Conservation (phyloP, 768 basidiomycete species). For the Imleria badia region DNA sequence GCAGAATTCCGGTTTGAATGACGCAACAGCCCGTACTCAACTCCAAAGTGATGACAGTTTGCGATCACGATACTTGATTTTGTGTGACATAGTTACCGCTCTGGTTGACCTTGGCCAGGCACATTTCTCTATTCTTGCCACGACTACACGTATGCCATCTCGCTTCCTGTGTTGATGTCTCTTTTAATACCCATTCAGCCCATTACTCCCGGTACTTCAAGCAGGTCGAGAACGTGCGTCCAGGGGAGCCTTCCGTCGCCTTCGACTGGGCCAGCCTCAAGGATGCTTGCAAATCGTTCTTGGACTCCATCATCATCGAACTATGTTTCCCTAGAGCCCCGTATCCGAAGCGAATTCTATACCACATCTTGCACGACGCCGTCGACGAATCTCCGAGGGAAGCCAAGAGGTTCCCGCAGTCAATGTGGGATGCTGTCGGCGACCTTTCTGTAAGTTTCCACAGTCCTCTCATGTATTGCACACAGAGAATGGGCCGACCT, state of each 20-base stretch:
- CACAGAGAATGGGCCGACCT: not conserved
- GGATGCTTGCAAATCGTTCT: constrained; percentile 68
- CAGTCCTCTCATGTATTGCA: constrained; percentile 29
- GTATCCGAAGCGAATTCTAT: constrained; percentile 66
- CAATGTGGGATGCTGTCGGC: constrained; percentile 78
- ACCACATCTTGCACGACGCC: constrained; percentile 67
- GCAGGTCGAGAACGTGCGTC: constrained; percentile 35
- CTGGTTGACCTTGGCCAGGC: constrained; percentile 63
- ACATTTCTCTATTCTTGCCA: constrained; percentile 67
- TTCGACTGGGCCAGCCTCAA: constrained; percentile 68
- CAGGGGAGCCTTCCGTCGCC: constrained; percentile 50
- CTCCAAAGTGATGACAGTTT: constrained; percentile 52
- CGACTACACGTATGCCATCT: constrained; percentile 58
- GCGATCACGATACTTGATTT: constrained; percentile 57
- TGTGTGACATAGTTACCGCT: constrained; percentile 61
- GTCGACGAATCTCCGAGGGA: constrained; percentile 73
- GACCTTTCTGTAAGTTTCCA: constrained; percentile 72
- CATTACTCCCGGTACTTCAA: constrained; percentile 77
- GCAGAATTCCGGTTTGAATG: constrained; percentile 52
- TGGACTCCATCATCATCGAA: constrained; percentile 83
- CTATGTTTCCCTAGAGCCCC: constrained; percentile 70
- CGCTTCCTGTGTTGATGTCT: not conserved
- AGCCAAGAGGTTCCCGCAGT: constrained; percentile 73
- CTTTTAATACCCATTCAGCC: constrained; percentile 39
- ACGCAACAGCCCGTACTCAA: constrained; percentile 49